phyloP scores from a whole-genome alignment of 306 rosid genomes.

The Erythrophleum fordii region DNA sequence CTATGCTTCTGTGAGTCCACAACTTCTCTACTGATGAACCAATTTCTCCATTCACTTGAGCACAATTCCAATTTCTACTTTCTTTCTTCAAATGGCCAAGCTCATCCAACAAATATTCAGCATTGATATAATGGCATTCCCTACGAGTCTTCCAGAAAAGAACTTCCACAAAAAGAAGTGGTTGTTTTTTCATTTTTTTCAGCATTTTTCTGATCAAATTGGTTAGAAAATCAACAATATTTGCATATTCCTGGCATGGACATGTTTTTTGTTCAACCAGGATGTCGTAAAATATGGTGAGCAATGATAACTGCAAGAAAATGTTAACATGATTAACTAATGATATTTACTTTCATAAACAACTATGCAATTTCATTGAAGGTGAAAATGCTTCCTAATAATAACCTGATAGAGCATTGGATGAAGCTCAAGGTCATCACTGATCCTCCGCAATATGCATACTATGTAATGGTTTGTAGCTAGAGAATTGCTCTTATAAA shows the following conservation, averaged over 20 bases:
- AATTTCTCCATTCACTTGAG: conserved; percentile 49
- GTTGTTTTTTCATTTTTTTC: conserved; percentile 82
- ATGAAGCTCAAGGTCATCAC: conserved; percentile 82
- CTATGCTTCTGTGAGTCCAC: conserved; percentile 70
- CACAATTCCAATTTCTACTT: conserved; percentile 54
- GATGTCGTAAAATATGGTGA: conserved; percentile 72
- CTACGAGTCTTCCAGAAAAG: conserved; percentile 94
- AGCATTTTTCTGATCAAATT: conserved; percentile 83
- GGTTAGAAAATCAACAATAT: conserved; percentile 70
- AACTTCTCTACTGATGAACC: conserved; percentile 57
- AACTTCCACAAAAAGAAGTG: conserved; percentile 86
- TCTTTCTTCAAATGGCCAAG: conserved; percentile 73
- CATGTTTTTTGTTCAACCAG: conserved; percentile 76
- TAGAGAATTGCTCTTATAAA: conserved; percentile 83
- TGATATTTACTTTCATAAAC: conserved; percentile 32
- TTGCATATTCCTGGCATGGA: conserved; percentile 65
- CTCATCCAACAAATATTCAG: conserved; percentile 81
- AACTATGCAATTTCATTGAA: conserved; percentile 26
- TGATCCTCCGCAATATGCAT: conserved; percentile 70
- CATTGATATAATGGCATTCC: conserved; percentile 90
- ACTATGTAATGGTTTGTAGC: conserved; percentile 81
- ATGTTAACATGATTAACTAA: conserved; percentile 27
- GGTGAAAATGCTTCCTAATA: conserved; percentile 35
- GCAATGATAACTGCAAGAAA: conserved; percentile 79
- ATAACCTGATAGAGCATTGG: conserved; percentile 95